Base-by-base conservation (phyloP, 768 basidiomycete species). In the Leucocoprinus sp. region DNA sequence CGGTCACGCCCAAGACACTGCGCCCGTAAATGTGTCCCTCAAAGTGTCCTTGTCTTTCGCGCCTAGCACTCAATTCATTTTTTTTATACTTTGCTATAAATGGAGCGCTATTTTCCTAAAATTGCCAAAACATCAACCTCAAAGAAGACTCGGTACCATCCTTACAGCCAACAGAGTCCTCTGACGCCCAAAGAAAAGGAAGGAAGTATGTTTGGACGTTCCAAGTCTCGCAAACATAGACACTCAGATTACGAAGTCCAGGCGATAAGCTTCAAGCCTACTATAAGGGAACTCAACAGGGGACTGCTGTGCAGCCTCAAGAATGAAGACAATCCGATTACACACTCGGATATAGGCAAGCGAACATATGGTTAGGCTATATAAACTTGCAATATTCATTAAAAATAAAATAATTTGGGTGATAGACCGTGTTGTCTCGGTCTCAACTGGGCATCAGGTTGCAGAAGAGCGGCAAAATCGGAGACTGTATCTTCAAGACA, bases 261-360 rank as follows among this genome's bases (percentile, higher is more conserved):
- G 34, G 18, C 33, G 21, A 23, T 17, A n/a, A 26, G 24, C 21
- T 18, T 8, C 6, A 41, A 48, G 36, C 11, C 35, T 8, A 33
- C 39, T 2, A n/a, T 35, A n/a, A 41, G 28, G 23, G 61, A 64
- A n/a, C 56, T 84, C 29, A 85, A 78, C 9, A 77, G 68, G 43
- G 71, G 78, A 43, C 61, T 90, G 11, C 58, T 90, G 33, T 69
- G 63, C 22, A 85, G 80, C 0, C 68, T 92, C 36, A 59, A 69
- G 12, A 72, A 84, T 50, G 65, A 71, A 42, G 72, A 74, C 8
- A 91, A 91, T 58, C 89, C 89, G 1, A 86, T 91, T 41, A 88
- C 86, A 1, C 80, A 85, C 54, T 80, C 81, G 1, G 74, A 83
- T 57, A 73, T 78, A 49, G 65, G 64, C 42, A 66, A 78, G 33